Evolutionary conservation across 2,329 filamentous ascomycete species (phyloP), one percentile per base, ranked within the genome.

Genomic region (Ustilaginoidea virens): DNA sequence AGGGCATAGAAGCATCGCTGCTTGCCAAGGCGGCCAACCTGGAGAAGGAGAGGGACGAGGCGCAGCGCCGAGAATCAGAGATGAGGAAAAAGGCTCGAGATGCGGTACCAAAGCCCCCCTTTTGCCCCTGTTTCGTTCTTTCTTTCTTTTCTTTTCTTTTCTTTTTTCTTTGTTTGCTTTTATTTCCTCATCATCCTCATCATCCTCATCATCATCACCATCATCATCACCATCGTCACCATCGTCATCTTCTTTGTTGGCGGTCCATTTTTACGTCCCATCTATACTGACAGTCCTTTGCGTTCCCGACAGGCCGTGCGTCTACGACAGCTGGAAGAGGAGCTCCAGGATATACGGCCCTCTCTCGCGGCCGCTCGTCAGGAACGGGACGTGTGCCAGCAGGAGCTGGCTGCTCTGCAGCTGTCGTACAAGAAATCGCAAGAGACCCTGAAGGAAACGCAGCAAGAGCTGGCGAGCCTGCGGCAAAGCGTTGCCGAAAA

Each of bases 11-110:
- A 52, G 72, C 80, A 7, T 92, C 81, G 3, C 56, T 98, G 18
- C 68, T 87, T 28, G 73, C 81, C 14, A 72, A 86, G 33, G 66
- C 90, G 8, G 66, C 75, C 4, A 76, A 62, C 28, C 61, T 96
- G 7, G 90, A 98, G 50, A 90, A 80, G 47, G 92, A 98, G 51
- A 73, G 82, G 32, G 86, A 96, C 45, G 90, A 98, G 44, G 71
- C 81, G 7, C 65, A 74, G 28, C 75, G 75, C 40, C 74, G 82
- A 33, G 90, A 98, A 55, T 77, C 72, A 5, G 90, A 96, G 22
- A 71, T 92, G 54, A 69, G 90, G 39, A 82, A 79, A 49, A 96
- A 92, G 55, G 80, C 85, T 30, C 71, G 90, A 36, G 90, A 98
- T 53, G 65, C 78, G 44, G 80, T 85, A 64, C n/a, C n/a, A n/a